Evolutionary conservation across 768 basidiomycete species (phyloP).

Genomic region (Psilocybe subaeruginosa): DNA sequence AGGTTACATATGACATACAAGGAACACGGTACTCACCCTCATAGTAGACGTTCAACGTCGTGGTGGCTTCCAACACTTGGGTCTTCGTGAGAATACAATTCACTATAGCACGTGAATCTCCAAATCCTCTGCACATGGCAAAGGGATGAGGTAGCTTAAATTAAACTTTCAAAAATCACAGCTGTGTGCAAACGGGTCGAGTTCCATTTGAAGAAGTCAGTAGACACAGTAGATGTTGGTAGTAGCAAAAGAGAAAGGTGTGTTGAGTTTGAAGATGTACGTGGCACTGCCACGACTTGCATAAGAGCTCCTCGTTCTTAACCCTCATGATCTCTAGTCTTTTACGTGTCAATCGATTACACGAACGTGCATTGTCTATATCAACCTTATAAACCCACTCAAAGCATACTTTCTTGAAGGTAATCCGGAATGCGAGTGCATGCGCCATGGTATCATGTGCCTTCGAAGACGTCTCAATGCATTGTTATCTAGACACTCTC

Average conservation of each 20-base stretch:
- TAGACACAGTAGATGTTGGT: not conserved
- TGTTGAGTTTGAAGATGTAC: conserved; percentile 5
- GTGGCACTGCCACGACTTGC: not conserved
- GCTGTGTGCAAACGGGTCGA: not conserved
- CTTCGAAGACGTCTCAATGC: conserved; percentile 7
- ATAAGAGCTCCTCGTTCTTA: not conserved
- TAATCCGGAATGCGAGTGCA: not conserved
- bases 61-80: not conserved
- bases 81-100: not conserved
- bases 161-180: not conserved
- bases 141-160: not conserved
- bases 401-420: not conserved
- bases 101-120: not conserved
- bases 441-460: conserved; percentile 15
- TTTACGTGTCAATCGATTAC: conserved; percentile 6
- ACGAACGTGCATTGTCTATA: conserved; percentile 11
- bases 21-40: not conserved
- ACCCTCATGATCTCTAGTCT: not conserved
- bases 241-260: not conserved
- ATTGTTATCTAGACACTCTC: conserved; percentile 5
- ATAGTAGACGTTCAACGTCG: not conserved
- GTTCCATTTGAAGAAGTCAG: not conserved
- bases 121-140: not conserved
- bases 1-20: too few relatives aligned
- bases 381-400: not conserved